Percentiles rank a stretch among this genome's conserved stretches.
phyloP scores from a whole-genome alignment of 805 yeast species.

The Kuraishia floccosa region DNA sequence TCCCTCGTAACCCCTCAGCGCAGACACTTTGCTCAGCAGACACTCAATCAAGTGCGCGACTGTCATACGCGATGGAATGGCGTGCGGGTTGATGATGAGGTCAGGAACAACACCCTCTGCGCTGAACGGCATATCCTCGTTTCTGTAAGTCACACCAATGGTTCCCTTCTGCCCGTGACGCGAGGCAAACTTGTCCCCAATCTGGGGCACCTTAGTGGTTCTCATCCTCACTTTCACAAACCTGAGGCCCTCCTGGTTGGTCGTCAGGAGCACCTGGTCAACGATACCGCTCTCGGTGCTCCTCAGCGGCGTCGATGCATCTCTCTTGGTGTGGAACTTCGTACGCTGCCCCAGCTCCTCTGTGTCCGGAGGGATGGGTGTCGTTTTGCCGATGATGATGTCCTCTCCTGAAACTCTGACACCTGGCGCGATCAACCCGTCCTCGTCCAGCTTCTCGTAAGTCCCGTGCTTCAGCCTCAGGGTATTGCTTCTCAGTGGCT shows the following conservation, averaged over 20 bases:
- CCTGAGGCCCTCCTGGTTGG: conserved; percentile 96
- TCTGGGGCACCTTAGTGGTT: conserved; percentile 96
- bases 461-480: conserved; percentile 96
- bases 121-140: conserved; percentile 98
- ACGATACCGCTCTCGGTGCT: conserved; percentile 97
- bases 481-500: conserved; percentile 91
- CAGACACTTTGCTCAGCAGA: conserved; percentile 87
- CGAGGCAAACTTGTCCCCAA: conserved; percentile 98
- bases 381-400: conserved; percentile 96
- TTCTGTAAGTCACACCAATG: conserved; percentile 96
- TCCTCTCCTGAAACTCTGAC: conserved; percentile 98
- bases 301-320: conserved; percentile 95
- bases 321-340: conserved; percentile 95
- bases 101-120: conserved; percentile 96
- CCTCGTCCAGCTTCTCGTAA: conserved; percentile 95
- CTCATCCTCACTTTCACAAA: conserved; percentile 98
- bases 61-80: conserved; percentile 99
- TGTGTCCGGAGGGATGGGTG: conserved; percentile 98
- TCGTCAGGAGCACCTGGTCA: conserved; percentile 92
- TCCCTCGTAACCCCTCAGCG: conserved; percentile 94
- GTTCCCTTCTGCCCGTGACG: conserved; percentile 99
- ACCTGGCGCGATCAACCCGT: conserved; percentile 97
- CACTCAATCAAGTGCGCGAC: conserved; percentile 99
- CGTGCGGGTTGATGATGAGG: conserved; percentile 95
- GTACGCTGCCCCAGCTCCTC: conserved; percentile 99